phyloP scores from a whole-genome alignment of 2,329 filamentous ascomycete genomes.

The Cladosporium sp. region DNA sequence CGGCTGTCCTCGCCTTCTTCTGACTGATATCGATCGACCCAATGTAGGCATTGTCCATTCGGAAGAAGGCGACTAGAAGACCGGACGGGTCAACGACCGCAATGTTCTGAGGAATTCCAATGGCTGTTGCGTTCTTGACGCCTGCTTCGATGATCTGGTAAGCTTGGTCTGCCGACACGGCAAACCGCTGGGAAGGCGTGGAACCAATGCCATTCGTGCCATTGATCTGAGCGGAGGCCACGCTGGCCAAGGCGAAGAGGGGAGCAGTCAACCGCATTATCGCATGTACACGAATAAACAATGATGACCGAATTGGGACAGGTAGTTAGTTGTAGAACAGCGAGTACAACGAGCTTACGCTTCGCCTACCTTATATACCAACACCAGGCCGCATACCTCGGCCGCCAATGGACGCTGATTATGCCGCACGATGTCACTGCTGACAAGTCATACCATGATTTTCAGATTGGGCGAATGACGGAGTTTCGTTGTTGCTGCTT shows the following conservation, averaged over 20 bases:
- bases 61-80: slow-evolving; percentile 27
- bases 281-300: no score
- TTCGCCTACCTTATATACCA: no score
- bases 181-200: slow-evolving; percentile 20
- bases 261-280: neutral
- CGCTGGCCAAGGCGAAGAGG: neutral
- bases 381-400: no score
- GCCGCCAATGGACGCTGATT: no score
- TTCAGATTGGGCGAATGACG: neutral
- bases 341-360: no score
- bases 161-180: slow-evolving; percentile 22
- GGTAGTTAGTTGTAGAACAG: no score
- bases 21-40: slow-evolving; percentile 25
- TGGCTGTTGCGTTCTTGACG: slow-evolving; percentile 13
- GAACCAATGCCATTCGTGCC: slow-evolving; percentile 22
- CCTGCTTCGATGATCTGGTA: slow-evolving; percentile 21
- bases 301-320: no score
- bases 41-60: slow-evolving; percentile 29
- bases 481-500: neutral
- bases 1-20: slow-evolving; percentile 28
- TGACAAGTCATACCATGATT: no score
- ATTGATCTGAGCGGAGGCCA: neutral
- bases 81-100: slow-evolving; percentile 26
- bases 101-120: slow-evolving; percentile 24
- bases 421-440: no score